Conservation (phyloP, 305 asterid species). For the Rubia balearica region DNA sequence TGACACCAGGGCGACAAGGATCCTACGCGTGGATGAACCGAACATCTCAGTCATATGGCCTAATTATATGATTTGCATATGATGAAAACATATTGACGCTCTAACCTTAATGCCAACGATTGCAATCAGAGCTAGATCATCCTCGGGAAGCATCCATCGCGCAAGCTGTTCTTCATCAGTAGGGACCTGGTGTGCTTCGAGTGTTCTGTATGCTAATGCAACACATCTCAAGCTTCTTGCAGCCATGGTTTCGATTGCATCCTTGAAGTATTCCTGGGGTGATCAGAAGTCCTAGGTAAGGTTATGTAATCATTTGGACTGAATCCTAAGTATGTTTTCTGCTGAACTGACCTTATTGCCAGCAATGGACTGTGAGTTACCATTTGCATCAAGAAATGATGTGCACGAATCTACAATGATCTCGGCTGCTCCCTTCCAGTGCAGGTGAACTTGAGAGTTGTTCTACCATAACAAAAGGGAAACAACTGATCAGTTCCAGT, state of each 20-base stretch:
- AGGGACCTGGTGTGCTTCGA: slow-evolving; percentile 54
- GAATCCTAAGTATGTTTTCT: slow-evolving; percentile 8
- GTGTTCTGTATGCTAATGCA: slow-evolving; percentile 73
- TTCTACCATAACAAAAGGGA: slow-evolving; percentile 33
- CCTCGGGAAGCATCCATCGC: slow-evolving; percentile 76
- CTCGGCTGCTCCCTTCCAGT: slow-evolving; percentile 99
- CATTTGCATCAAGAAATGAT: slow-evolving; percentile 48
- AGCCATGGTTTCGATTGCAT: slow-evolving; percentile 79
- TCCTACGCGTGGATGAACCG: slow-evolving; percentile 40
- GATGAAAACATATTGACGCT: neutral
- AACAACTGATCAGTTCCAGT: neutral
- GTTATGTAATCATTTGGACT: neutral
- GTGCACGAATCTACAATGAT: slow-evolving; percentile 68
- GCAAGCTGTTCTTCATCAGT: slow-evolving; percentile 60
- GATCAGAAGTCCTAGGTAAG: neutral
- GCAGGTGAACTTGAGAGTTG: slow-evolving; percentile 68
- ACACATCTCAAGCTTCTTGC: slow-evolving; percentile 89
- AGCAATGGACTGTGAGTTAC: slow-evolving; percentile 53
- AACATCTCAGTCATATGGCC: slow-evolving; percentile 4
- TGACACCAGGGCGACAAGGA: slow-evolving; percentile 99
- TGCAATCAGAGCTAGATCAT: slow-evolving; percentile 67
- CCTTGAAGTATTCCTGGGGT: slow-evolving; percentile 54
- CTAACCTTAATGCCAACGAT: slow-evolving; percentile 90
- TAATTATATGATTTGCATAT: neutral
- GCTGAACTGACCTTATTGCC: slow-evolving; percentile 43